These are phyloP conservation scores for Melanopsichium pennsylvanicum DNA, from an alignment of 1,284 basidiomycete genomes.

Conservation along the genomic window DNA sequence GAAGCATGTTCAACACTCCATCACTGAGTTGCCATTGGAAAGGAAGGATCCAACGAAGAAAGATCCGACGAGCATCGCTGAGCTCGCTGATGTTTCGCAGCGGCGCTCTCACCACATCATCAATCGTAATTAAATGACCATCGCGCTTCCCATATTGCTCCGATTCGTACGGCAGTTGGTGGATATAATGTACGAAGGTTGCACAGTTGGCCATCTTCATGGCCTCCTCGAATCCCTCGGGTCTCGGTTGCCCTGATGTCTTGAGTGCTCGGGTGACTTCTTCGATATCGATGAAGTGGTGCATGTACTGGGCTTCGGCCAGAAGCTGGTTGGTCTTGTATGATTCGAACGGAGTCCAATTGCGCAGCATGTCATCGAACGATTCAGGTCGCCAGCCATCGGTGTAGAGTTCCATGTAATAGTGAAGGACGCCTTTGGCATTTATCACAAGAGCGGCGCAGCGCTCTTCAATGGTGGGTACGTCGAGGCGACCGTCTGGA, in stretches of 20 bases:
- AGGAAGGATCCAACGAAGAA: conserved; percentile 49
- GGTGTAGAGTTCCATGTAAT: conserved; percentile 42
- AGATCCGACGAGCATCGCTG: conserved; percentile 49
- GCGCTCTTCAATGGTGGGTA: conserved; percentile 42
- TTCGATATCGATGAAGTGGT: conserved; percentile 51
- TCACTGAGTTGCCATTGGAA: conserved; percentile 34
- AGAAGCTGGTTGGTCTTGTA: conserved; percentile 54
- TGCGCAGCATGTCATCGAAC: conserved; percentile 45
- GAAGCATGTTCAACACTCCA: conserved; percentile 43
- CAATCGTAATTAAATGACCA: conserved; percentile 21
- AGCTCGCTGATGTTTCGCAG: conserved; percentile 46
- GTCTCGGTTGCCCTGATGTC: conserved; percentile 9
- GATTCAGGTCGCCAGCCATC: conserved; percentile 31
- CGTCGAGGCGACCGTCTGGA: conserved; percentile 38
- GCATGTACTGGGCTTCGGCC: conserved; percentile 41
- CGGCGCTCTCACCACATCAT: conserved; percentile 23
- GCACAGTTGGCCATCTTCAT: conserved; percentile 56
- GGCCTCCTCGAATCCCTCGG: conserved; percentile 38
- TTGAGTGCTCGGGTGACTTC: conserved; percentile 33
- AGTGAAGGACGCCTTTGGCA: conserved; percentile 45
- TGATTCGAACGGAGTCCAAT: conserved; percentile 49
- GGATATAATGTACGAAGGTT: conserved; percentile 56
- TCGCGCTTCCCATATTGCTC: conserved; percentile 15
- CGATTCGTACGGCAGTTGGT: conserved; percentile 36
- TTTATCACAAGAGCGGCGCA: conserved; percentile 45